Evolutionary conservation across 169 alveolate species (phyloP), one percentile per base, ranked within the genome.

Genomic region (Babesia divergens): DNA sequence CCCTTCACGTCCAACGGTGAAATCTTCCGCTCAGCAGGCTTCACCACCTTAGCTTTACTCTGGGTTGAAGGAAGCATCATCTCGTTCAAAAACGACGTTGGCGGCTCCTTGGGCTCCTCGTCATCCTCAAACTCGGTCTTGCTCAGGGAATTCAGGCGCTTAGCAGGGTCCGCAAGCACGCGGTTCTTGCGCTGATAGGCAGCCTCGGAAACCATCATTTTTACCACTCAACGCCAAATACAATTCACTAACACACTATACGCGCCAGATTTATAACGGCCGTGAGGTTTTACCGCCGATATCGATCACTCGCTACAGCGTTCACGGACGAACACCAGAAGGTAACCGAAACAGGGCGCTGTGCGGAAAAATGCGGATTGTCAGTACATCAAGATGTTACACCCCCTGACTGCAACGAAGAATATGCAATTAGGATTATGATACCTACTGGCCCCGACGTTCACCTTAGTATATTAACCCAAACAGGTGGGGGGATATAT

Each of bases 51-150:
- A 20, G 40, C 35, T 16, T n/a, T 35, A 14, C 62, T 24, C 13
- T 35, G 32, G 9, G 82, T 11, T 2, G 72, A 20, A 7, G 22
- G 5, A 13, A 47, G 40, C n/a, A n/a, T 32, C 0, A 43, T 42
- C 47, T 58, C 84, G 58, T 46, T 26, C 26, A 53, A 37, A 28
- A 52, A 31, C 29, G 66, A 43, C 35, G 65, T 8, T 22, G 75
- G 65, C 9, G 64, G 65, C 53, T 56, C 58, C 67, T 11, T 11
- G n/a, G 65, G 24, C 13, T 7, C 51, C 31, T 47, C 75, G 22
- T 76, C 85, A 47, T 76, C 86, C 18, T 77, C 86, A 76, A 55
- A 65, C 24, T 68, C 86, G 22, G 55, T 47, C 82, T 69, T 77
- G 35, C 59, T 40, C 7, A 77, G 75, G 38, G 77, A 50, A 24